Evolutionary conservation across 129 eudicot species (phyloP).

Genomic region (Dittrichia graveolens): DNA sequence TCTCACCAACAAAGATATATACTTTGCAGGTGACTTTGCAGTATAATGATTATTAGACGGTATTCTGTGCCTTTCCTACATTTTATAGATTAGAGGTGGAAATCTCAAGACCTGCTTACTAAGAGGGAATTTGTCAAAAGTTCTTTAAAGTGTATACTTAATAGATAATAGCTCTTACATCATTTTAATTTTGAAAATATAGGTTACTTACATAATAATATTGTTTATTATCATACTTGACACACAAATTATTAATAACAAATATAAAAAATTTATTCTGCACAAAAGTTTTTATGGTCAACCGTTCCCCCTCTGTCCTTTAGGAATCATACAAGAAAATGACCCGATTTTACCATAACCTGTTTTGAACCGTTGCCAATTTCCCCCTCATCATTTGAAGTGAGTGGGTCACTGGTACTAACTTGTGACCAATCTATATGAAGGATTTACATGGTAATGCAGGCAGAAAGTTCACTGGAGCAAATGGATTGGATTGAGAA

Average conservation of each 20-base stretch:
- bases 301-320: neutral
- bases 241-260: neutral
- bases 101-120: too few species aligned
- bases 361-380: neutral
- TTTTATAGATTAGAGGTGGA: neutral
- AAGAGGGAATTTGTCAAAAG: too few species aligned
- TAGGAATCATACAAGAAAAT: neutral
- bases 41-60: conserved; percentile 7
- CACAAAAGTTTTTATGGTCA: neutral
- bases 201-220: neutral
- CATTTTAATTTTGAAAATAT: too few species aligned
- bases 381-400: neutral
- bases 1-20: conserved; percentile 84
- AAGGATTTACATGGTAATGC: conserved; percentile 23
- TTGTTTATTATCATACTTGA: neutral
- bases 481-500: conserved; percentile 97
- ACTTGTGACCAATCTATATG: too few species aligned
- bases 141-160: too few species aligned
- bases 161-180: too few species aligned
- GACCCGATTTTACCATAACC: neutral
- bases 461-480: conserved; percentile 87
- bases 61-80: too few species aligned
- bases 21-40: conserved; percentile 73
- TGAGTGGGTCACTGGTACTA: neutral
- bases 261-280: neutral